Evolutionary conservation across 2,329 filamentous ascomycete genomes (phyloP), one percentile per base, ranked within the genome.

Genomic region (Epichloe gansuensis): DNA sequence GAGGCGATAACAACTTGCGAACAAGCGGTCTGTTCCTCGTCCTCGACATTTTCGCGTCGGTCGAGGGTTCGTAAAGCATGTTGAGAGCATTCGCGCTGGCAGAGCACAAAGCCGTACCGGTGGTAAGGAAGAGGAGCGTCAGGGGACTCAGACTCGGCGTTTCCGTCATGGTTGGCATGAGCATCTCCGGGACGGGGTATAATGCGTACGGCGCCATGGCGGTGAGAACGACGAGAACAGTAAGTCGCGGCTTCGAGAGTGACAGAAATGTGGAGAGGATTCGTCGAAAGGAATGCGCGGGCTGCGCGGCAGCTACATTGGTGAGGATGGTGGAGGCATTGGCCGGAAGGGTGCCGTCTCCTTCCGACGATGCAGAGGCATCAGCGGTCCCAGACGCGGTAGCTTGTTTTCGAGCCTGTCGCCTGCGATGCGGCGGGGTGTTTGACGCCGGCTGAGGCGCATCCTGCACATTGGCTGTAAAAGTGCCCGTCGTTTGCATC

Each of bases 71-170:
- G 69, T 96, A 89, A 53, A 96, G 81, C 93, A 98, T 98, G 69
- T 98, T 98, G 58, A 97, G 75, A 2, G 93, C 81, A 66, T 98
- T 98, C 43, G 93, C 93, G 54, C 86, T 88, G 43, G 90, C 89
- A n/a, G 82, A 87, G 66, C 88, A 93, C 21, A 96, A 76, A 4
- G 90, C 82, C 0, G 93, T 97, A 54, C 93, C 91, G 4, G 81
- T 81, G 0, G 91, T 95, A 49, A 98, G 81, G 73, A 95, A 97
- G 49, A 94, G 76, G 17, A 97, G 83, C 8, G 93, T 98, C 51
- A 97, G 75, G 2, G 93, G 89, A 55, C 87, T 94, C 44, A 96
- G 78, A 17, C 89, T 93, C 1, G 93, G 89, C 5, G 84, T 86
- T 47, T 75, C 75, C 50, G 75, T 72, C 52, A 68, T 78, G 17